phyloP scores from a whole-genome alignment of 129 eudicot genomes.

The Centaurea solstitialis region DNA sequence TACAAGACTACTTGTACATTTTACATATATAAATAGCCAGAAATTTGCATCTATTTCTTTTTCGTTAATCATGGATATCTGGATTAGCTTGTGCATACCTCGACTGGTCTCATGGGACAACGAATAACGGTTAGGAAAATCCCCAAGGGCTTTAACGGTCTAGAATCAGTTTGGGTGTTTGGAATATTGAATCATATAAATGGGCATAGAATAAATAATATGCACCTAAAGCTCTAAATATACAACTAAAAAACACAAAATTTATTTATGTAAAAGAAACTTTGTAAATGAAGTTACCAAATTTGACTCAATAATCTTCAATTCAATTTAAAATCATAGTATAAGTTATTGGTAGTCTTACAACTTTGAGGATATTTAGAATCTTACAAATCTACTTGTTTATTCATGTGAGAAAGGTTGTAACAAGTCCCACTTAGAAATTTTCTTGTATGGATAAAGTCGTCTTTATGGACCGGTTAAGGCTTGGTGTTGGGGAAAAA shows the following conservation, averaged over 20 bases:
- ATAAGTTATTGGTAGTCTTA: neutral
- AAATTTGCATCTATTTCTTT: constrained; percentile 6
- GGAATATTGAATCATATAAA: neutral
- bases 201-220: neutral
- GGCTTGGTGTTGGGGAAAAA: too few species aligned
- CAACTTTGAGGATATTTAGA: neutral
- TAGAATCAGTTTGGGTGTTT: neutral
- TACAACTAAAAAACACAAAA: neutral
- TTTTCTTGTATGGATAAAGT: too few species aligned
- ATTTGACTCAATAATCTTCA: neutral
- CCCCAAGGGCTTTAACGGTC: neutral
- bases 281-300: neutral
- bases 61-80: neutral
- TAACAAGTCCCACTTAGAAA: too few species aligned
- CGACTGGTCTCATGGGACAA: neutral
- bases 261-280: too few species aligned
- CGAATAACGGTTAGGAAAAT: neutral
- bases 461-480: too few species aligned
- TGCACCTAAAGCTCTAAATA: too few species aligned
- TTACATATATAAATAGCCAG: constrained; percentile 2
- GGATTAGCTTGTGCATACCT: neutral
- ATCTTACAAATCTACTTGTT: neutral
- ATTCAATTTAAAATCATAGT: neutral
- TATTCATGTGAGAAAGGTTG: neutral
- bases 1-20: constrained; percentile 30